These are phyloP conservation scores for Candida ortonii DNA, from an alignment of 805 yeast genomes.

Conservation along the genomic window DNA sequence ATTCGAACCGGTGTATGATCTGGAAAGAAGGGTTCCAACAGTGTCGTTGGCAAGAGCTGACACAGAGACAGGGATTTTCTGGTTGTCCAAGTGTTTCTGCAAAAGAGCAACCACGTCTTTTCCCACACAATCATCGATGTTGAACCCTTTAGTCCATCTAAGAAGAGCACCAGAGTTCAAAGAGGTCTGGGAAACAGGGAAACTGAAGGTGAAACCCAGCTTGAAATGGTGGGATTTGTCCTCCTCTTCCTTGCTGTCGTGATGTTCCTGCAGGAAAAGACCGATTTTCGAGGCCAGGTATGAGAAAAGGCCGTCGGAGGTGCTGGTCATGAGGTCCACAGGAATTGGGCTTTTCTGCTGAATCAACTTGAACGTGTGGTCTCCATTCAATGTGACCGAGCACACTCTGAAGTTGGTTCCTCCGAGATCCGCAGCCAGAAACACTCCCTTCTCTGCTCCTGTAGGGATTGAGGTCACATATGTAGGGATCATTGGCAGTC, in stretches of 20 bases:
- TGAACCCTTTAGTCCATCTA: slow-evolving; percentile 96
- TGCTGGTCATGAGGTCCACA: slow-evolving; percentile 63
- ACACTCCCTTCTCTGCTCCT: slow-evolving; percentile 81
- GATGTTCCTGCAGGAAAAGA: slow-evolving; percentile 64
- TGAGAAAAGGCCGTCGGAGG: slow-evolving; percentile 64
- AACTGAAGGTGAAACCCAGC: slow-evolving; percentile 90
- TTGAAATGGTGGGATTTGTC: slow-evolving; percentile 41
- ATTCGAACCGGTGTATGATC: slow-evolving; percentile 70
- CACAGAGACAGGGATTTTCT: slow-evolving; percentile 61
- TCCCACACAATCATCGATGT: slow-evolving; percentile 80
- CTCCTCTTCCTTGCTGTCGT: slow-evolving; percentile 35
- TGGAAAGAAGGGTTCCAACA: slow-evolving; percentile 86
- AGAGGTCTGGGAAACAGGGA: slow-evolving; percentile 87
- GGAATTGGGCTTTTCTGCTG: slow-evolving; percentile 83
- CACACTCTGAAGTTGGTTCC: slow-evolving; percentile 96
- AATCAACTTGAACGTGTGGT: slow-evolving; percentile 71
- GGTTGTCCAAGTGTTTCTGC: slow-evolving; percentile 63
- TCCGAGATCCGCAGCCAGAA: slow-evolving; percentile 90
- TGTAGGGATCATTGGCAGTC: slow-evolving; percentile 91
- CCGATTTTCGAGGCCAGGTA: slow-evolving; percentile 72
- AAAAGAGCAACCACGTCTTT: slow-evolving; percentile 73
- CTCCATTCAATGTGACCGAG: slow-evolving; percentile 73
- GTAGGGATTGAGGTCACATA: slow-evolving; percentile 81
- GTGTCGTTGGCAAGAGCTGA: slow-evolving; percentile 95
- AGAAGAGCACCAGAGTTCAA: slow-evolving; percentile 75